A percentile compares a stretch with the other conserved stretches of the same genome.
Conservation (phyloP, 495 filamentous ascomycete species). For the Lindgomyces ingoldianus region DNA sequence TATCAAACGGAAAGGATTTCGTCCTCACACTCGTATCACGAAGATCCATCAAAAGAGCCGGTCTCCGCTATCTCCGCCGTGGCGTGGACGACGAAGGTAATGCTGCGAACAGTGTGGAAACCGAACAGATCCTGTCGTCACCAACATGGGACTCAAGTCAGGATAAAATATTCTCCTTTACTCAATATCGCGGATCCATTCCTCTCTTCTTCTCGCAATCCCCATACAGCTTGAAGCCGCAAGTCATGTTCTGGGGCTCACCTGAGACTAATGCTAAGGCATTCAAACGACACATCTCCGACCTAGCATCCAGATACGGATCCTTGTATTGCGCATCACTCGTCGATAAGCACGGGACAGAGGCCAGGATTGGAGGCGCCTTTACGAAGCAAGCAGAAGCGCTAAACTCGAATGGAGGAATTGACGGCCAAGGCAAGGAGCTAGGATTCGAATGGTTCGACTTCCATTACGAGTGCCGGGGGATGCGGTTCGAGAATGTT, state of each 20-base stretch:
- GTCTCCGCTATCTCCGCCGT: conserved; percentile 86
- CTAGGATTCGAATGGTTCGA: conserved; percentile 92
- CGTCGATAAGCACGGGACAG: conserved; percentile 81
- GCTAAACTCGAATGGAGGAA: conserved; percentile 63
- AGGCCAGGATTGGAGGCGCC: conserved; percentile 72
- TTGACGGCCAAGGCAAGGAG: conserved; percentile 53
- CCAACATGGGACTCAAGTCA: conserved; percentile 60
- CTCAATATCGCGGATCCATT: conserved; percentile 84
- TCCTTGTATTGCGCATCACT: conserved; percentile 75
- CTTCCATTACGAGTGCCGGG: conserved; percentile 84
- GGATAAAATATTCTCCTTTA: conserved; percentile 71
- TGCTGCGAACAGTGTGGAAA: conserved; percentile 88
- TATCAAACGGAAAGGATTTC: conserved; percentile 48
- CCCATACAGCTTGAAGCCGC: conserved; percentile 87
- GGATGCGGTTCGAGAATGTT: conserved; percentile 97
- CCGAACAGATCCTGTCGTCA: conserved; percentile 83
- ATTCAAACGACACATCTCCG: conserved; percentile 75
- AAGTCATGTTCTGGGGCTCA: conserved; percentile 78
- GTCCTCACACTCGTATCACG: conserved; percentile 85
- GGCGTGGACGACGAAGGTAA: conserved; percentile 86
- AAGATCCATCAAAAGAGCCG: conserved; percentile 78
- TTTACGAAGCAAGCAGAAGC: conserved; percentile 66
- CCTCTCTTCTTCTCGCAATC: conserved; percentile 91
- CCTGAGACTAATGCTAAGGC: conserved; percentile 72
- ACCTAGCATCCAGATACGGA: conserved; percentile 67